A percentile compares a stretch with the other conserved stretches of the same genome.
phyloP scores from a whole-genome alignment of 345 rosid genomes.

The Eucalyptus marginata region DNA sequence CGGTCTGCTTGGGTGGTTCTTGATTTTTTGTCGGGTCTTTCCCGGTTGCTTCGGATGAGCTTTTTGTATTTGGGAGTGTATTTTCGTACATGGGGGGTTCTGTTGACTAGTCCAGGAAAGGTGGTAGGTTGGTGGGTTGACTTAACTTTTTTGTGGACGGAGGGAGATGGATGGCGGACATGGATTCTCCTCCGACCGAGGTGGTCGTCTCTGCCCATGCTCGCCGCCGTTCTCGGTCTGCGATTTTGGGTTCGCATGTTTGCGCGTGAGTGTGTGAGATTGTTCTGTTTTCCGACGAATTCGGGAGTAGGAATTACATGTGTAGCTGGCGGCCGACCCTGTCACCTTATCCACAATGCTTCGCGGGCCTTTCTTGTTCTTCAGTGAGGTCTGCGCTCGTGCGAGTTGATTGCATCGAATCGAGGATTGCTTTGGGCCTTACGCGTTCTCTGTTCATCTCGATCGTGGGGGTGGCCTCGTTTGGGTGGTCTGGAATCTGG shows the following conservation, averaged over 20 bases:
- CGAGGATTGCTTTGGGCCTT: background rate
- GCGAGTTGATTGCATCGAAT: background rate
- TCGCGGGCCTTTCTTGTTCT: background rate
- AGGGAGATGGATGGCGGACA: background rate
- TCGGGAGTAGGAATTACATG: background rate
- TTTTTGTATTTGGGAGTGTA: background rate
- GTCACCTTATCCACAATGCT: background rate
- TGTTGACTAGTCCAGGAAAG: conserved; percentile 31
- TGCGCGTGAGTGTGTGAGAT: background rate
- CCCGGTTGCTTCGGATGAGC: background rate
- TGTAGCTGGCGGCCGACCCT: background rate
- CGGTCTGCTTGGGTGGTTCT: background rate
- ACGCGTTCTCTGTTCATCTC: background rate
- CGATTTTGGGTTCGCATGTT: background rate
- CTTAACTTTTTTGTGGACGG: conserved; percentile 13
- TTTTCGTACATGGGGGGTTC: background rate
- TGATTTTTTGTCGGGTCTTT: background rate
- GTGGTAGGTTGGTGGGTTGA: conserved; percentile 90
- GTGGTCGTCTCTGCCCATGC: background rate
- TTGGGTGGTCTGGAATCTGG: background rate
- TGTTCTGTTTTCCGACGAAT: background rate
- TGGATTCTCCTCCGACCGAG: background rate
- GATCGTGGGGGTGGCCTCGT: background rate
- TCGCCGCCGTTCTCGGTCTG: background rate
- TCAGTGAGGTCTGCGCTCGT: background rate